Evolutionary conservation across 2,329 filamentous ascomycete genomes (phyloP).

Genomic region (Cladosporium phlei): DNA sequence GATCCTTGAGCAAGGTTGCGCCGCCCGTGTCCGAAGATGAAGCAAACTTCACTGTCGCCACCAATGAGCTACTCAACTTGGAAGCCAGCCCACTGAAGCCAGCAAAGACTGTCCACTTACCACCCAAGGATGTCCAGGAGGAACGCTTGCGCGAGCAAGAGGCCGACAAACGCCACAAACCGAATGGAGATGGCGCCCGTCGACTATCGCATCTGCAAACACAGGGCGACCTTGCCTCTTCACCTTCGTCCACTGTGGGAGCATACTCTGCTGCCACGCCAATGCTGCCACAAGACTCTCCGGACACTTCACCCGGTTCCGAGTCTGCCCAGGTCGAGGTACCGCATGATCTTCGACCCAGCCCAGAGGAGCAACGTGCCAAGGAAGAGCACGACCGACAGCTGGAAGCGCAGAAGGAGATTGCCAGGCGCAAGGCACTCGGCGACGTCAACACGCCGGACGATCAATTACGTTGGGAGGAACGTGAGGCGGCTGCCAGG

Average conservation of each 20-base stretch:
- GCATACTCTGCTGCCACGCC: slow-evolving; percentile 71
- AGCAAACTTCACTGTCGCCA: slow-evolving; percentile 22
- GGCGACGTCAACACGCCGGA: slow-evolving; percentile 50
- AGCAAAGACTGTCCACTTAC: slow-evolving; percentile 44
- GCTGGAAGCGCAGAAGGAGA: slow-evolving; percentile 47
- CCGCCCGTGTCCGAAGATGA: slow-evolving; percentile 26
- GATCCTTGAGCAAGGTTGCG: slow-evolving; percentile 17
- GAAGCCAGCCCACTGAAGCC: slow-evolving; percentile 21
- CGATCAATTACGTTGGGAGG: slow-evolving; percentile 53
- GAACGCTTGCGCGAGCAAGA: slow-evolving; percentile 39
- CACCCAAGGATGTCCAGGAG: slow-evolving; percentile 48
- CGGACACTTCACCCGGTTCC: slow-evolving; percentile 33
- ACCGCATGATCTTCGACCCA: slow-evolving; percentile 31
- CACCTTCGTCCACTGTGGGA: slow-evolving; percentile 61
- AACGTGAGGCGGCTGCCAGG: slow-evolving; percentile 33
- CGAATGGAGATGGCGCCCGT: slow-evolving; percentile 36
- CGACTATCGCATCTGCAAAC: slow-evolving; percentile 23
- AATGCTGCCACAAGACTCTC: slow-evolving; percentile 50
- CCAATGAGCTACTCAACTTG: slow-evolving; percentile 22
- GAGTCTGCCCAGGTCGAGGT: slow-evolving; percentile 24
- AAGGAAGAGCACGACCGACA: slow-evolving; percentile 53
- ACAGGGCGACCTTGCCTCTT: slow-evolving; percentile 36
- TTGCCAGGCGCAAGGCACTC: slow-evolving; percentile 39
- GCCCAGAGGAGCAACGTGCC: slow-evolving; percentile 35
- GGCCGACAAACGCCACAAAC: slow-evolving; percentile 34